Evolutionary conservation across 495 filamentous ascomycete species (phyloP), one percentile per base, ranked within the genome.

Genomic region (Talaromyces proteolyticus): DNA sequence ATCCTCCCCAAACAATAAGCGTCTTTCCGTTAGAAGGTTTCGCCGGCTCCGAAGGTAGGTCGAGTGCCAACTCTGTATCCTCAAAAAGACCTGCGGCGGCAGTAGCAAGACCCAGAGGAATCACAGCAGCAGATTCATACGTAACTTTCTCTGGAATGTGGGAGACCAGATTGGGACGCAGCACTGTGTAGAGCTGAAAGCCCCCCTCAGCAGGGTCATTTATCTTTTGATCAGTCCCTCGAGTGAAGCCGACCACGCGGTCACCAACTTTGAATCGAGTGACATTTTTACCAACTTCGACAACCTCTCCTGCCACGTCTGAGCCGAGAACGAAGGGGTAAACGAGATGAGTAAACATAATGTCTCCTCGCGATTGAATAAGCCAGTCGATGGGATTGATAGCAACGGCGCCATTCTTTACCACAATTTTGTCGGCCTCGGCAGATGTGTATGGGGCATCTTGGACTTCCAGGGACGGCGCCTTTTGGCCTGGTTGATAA

Each of bases 1-100:
- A 57, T 3, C 59, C 77, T 2, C 77, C 77, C 77, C 76, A 80
- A 42, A 78, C 53, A 18, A 77, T 50, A 12, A 73, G 17, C 8
- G 47, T 50, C 47, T 50, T 50, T 10, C 47, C 47, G 10, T 40
- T 50, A 6, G 22, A 34, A 1, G 47, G 47, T n/a, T 50, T 50
- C 19, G 47, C 37, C 7, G 36, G 63, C 24, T 52, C 53, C 2
- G 47, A 50, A 4, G 47, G 47, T 16, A 41, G 37, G 21, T 50
- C 37, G 24, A 50, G 39, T 6, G 19, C 47, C 47, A 50, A 24
- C 23, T 50, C 37, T 1, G 37, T 42, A 17, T 50, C 25, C 17
- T 50, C 37, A 11, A 50, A 50, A 16, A 50, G 39, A 18, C 59
- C 70, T 11, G 62, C 56, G 29, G 58, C 59, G 7, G 54, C 60